Evolutionary conservation across 164 flowering plant species (phyloP).

Genomic region (Sextonia rubra): DNA sequence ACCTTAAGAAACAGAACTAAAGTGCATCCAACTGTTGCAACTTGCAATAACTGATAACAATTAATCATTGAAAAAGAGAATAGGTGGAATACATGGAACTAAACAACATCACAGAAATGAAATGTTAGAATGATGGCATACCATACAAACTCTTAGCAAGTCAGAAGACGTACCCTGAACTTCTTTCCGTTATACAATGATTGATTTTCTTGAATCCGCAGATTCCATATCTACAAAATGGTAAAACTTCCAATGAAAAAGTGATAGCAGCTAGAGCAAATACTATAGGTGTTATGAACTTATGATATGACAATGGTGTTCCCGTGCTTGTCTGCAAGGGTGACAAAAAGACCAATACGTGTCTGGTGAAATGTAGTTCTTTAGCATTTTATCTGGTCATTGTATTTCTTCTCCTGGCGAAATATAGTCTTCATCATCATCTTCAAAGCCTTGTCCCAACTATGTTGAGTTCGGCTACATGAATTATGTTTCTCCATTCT

Average conservation of each 20-base stretch:
- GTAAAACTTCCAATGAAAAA: background rate
- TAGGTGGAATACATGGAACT: background rate
- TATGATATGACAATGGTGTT: background rate
- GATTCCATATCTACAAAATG: conserved; percentile 69
- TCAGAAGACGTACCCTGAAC: conserved; percentile 59
- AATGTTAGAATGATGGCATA: background rate
- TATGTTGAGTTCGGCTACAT: too few relatives aligned
- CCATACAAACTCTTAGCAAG: background rate
- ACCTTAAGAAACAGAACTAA: background rate
- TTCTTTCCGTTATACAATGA: conserved; percentile 75
- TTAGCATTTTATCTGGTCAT: too few relatives aligned
- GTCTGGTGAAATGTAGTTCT: too few relatives aligned
- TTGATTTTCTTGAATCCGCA: conserved; percentile 39
- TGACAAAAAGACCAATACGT: background rate
- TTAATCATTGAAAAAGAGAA: background rate
- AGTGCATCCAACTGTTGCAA: background rate
- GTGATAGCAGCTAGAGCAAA: background rate
- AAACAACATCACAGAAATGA: background rate
- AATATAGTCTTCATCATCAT: too few relatives aligned
- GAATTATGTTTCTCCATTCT: too few relatives aligned
- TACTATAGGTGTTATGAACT: too few relatives aligned
- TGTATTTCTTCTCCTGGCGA: too few relatives aligned
- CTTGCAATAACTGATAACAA: background rate
- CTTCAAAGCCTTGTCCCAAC: too few relatives aligned
- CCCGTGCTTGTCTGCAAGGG: background rate